These are phyloP conservation scores for Ambispora gerdemannii DNA, from an alignment of 192 early-diverging fungal species.

Conservation along the genomic window DNA sequence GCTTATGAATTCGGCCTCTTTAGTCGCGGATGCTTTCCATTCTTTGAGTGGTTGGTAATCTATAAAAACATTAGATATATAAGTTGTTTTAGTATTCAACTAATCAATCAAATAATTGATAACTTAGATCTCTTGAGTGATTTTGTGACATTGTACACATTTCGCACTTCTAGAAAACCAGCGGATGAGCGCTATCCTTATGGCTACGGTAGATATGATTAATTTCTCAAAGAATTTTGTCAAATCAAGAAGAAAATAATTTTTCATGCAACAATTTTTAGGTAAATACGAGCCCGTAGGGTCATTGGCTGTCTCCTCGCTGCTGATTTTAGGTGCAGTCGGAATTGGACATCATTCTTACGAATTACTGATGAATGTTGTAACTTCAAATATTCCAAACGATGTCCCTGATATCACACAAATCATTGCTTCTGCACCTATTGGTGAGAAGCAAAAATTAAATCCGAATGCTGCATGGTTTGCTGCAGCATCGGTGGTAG, in stretches of 20 bases:
- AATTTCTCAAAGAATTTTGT: neutral
- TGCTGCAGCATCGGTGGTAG: slow-evolving; percentile 59
- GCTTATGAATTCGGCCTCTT: slow-evolving; percentile 68
- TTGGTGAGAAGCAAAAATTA: slow-evolving; percentile 28
- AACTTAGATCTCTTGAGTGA: slow-evolving; percentile 63
- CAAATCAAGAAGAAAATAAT: neutral
- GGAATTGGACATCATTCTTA: slow-evolving; percentile 67
- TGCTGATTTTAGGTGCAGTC: slow-evolving; percentile 64
- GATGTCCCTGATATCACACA: neutral
- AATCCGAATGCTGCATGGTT: slow-evolving; percentile 72
- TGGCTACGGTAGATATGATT: slow-evolving; percentile 50
- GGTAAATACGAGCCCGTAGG: slow-evolving; percentile 65
- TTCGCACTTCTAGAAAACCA: slow-evolving; percentile 61
- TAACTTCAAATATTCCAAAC: slow-evolving; percentile 21
- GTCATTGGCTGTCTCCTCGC: slow-evolving; percentile 59
- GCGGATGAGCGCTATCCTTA: slow-evolving; percentile 65
- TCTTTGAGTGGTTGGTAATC: slow-evolving; percentile 60
- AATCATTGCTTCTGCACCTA: slow-evolving; percentile 17
- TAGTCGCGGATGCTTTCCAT: slow-evolving; percentile 79
- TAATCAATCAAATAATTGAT: neutral
- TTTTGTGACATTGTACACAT: slow-evolving; percentile 77
- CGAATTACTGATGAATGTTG: slow-evolving; percentile 46
- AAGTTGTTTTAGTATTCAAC: neutral
- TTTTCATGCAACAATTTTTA: slow-evolving; percentile 22
- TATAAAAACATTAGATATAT: neutral